A percentile compares a stretch with the other conserved stretches of the same genome.
Evolutionary conservation across 108 stramenopile genomes (phyloP).

Genomic region (Seminavis robusta): DNA sequence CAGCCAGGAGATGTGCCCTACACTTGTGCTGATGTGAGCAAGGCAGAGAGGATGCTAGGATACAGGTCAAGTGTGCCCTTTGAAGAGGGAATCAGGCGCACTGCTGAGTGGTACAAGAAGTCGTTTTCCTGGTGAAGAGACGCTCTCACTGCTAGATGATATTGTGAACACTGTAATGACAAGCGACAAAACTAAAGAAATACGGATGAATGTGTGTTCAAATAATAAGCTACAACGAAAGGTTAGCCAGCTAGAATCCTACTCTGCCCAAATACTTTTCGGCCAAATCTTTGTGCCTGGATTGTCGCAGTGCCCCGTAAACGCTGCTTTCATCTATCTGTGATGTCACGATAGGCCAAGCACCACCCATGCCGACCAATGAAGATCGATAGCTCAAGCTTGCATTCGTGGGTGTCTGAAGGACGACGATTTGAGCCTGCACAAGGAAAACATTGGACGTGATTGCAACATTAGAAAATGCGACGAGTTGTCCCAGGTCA

Average conservation of each 20-base stretch:
- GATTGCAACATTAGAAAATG: not conserved
- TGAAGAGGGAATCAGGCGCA: slow-evolving; percentile 68
- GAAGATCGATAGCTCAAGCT: slow-evolving; percentile 30
- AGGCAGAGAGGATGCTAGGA: slow-evolving; percentile 72
- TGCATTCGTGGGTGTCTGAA: slow-evolving; percentile 35
- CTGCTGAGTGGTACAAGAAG: slow-evolving; percentile 63
- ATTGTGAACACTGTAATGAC: too few species aligned
- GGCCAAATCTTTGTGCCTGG: slow-evolving; percentile 39
- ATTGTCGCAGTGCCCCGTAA: slow-evolving; percentile 44
- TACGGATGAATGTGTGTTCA: too few species aligned
- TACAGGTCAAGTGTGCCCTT: slow-evolving; percentile 72
- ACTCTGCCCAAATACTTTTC: slow-evolving; percentile 54
- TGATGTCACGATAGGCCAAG: slow-evolving; percentile 61
- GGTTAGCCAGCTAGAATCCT: too few species aligned
- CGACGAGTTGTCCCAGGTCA: not conserved
- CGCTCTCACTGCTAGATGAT: too few species aligned
- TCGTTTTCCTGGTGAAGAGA: too few species aligned
- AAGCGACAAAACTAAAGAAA: too few species aligned
- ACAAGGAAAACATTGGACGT: not conserved
- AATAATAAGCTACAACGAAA: too few species aligned
- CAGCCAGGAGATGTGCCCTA: slow-evolving; percentile 89
- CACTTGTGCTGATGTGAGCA: slow-evolving; percentile 78
- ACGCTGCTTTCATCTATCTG: slow-evolving; percentile 55
- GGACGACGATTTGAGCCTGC: slow-evolving; percentile 40
- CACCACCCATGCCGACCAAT: slow-evolving; percentile 47